phyloP scores from a whole-genome alignment of 371 early-diverging fungal species.

The Umbelopsis sp. region DNA sequence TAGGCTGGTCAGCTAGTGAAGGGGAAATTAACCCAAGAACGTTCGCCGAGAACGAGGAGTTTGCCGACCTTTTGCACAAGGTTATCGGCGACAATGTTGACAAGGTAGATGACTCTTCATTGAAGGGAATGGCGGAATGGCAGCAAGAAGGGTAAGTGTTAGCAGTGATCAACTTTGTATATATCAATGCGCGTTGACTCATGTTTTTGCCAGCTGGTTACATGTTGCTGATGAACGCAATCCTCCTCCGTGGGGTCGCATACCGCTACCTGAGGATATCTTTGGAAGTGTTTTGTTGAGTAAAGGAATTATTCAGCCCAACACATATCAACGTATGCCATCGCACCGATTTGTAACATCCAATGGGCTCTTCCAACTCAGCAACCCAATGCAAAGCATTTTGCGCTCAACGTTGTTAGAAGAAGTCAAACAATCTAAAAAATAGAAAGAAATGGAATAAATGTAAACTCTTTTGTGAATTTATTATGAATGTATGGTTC shows the following conservation, averaged over 20 bases:
- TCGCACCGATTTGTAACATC: conserved; percentile 74
- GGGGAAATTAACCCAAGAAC: conserved; percentile 32
- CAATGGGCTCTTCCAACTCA: conserved; percentile 74
- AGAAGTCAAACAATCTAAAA: background rate
- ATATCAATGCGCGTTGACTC: background rate
- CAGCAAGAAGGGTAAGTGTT: conserved; percentile 54
- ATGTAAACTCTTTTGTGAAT: background rate
- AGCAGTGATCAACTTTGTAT: background rate
- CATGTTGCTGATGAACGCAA: conserved; percentile 66
- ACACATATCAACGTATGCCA: conserved; percentile 78
- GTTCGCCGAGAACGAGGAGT: conserved; percentile 48
- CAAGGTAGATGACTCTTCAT: conserved; percentile 37
- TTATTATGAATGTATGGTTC: background rate
- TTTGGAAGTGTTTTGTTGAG: conserved; percentile 72
- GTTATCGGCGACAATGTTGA: conserved; percentile 43
- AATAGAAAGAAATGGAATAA: background rate
- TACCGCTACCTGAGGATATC: conserved; percentile 80
- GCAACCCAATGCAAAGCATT: conserved; percentile 39
- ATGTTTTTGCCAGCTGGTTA: conserved; percentile 43
- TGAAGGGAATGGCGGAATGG: conserved; percentile 57
- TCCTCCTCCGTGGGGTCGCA: conserved; percentile 73
- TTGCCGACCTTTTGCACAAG: conserved; percentile 44
- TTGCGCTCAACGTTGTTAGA: background rate
- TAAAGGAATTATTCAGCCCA: conserved; percentile 53
- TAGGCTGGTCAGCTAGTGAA: conserved; percentile 43